Conservation (phyloP, 179 eudicot species). For the Dionaea muscipula region DNA sequence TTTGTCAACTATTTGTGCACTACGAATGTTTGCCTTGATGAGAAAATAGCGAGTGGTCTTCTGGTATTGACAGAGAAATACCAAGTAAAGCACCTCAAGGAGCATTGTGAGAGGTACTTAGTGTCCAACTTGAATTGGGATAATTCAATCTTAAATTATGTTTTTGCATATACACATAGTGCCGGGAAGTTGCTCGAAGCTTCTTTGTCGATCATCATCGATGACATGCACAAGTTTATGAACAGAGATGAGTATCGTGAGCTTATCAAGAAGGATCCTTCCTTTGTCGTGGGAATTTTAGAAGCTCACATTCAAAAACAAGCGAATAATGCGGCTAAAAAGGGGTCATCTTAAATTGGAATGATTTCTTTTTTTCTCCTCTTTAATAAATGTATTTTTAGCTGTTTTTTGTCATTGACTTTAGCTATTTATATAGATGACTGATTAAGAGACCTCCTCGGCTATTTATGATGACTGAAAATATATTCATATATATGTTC, state of each 20-base stretch:
- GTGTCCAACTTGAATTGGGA: constrained; percentile 62
- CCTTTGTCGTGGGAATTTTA: constrained; percentile 56
- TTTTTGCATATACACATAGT: constrained; percentile 67
- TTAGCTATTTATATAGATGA: too few species aligned
- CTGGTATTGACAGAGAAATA: constrained; percentile 68
- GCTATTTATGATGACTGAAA: too few species aligned
- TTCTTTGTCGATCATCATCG: constrained; percentile 48
- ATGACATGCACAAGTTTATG: constrained; percentile 55
- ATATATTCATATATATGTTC: too few species aligned
- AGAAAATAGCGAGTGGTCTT: constrained; percentile 63
- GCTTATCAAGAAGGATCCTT: constrained; percentile 71
- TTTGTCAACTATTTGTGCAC: constrained; percentile 73
- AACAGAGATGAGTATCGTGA: constrained; percentile 54
- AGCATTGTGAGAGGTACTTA: constrained; percentile 60
- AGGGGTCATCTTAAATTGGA: not conserved
- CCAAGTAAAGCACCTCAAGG: constrained; percentile 67
- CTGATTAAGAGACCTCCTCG: too few species aligned
- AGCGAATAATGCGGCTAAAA: constrained; percentile 52
- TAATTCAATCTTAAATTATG: constrained; percentile 42
- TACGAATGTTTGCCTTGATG: constrained; percentile 66
- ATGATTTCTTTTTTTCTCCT: too few species aligned
- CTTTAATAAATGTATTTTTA: too few species aligned
- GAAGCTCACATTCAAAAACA: constrained; percentile 70
- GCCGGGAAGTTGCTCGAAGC: constrained; percentile 54
- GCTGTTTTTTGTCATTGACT: too few species aligned